Conservation (phyloP, 1,139 yeast species). For the Sugiyamaella novakii region DNA sequence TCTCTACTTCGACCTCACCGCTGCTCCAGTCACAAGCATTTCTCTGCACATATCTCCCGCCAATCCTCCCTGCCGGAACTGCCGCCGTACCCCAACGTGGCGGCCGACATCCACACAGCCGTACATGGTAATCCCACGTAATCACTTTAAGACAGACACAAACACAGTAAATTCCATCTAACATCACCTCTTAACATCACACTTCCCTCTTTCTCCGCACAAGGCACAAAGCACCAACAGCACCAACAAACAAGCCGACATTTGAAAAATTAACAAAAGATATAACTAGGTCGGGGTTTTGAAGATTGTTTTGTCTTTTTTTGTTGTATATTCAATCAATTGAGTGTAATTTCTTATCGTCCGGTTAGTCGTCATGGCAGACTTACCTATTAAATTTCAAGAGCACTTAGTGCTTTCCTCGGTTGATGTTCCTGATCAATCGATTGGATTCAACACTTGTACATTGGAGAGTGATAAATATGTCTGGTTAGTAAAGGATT, state of each 20-base stretch:
- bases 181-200: neutral
- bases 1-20: no score
- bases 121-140: slow-evolving; percentile 14
- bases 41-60: neutral
- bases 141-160: slow-evolving; percentile 4
- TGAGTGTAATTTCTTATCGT: slow-evolving; percentile 9
- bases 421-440: slow-evolving; percentile 78
- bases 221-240: neutral
- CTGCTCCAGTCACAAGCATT: no score
- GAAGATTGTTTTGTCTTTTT: neutral
- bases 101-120: no score
- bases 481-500: slow-evolving; percentile 50
- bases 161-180: neutral
- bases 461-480: slow-evolving; percentile 91
- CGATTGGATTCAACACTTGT: slow-evolving; percentile 90
- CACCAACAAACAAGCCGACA: neutral
- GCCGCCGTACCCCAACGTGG: neutral
- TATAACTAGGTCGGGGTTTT: neutral
- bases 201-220: slow-evolving; percentile 8
- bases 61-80: neutral
- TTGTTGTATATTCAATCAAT: slow-evolving; percentile 5
- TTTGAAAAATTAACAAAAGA: neutral
- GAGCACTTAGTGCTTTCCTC: slow-evolving; percentile 87
- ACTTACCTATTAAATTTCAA: slow-evolving; percentile 94
- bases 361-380: slow-evolving; percentile 41